Evolutionary conservation across 164 flowering plant genomes (phyloP).

Genomic region (Cinnamomum micranthum): DNA sequence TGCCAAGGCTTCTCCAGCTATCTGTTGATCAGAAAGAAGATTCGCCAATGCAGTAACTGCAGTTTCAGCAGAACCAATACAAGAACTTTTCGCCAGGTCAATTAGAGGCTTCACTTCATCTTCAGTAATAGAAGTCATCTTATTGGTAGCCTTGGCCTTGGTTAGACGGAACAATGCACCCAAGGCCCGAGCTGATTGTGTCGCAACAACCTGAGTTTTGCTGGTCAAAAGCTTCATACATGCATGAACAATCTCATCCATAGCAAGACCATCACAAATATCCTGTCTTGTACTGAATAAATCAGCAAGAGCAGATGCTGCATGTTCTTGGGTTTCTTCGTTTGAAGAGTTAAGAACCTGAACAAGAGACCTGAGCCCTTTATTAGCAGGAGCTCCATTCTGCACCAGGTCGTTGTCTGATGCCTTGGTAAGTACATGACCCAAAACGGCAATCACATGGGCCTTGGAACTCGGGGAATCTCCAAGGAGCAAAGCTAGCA

Average conservation of each 20-base stretch:
- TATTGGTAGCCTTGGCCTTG: slow-evolving; percentile 42
- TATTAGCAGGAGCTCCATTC: slow-evolving; percentile 67
- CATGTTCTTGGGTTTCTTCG: slow-evolving; percentile 75
- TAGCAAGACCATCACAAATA: slow-evolving; percentile 77
- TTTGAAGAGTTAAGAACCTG: slow-evolving; percentile 71
- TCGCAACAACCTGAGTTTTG: slow-evolving; percentile 67
- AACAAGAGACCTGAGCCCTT: slow-evolving; percentile 69
- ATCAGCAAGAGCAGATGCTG: slow-evolving; percentile 89
- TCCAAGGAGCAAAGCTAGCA: slow-evolving; percentile 71
- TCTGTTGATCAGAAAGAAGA: slow-evolving; percentile 70
- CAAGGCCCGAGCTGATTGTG: slow-evolving; percentile 76
- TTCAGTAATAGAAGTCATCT: slow-evolving; percentile 59
- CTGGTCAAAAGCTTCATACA: slow-evolving; percentile 82
- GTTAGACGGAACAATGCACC: slow-evolving; percentile 71
- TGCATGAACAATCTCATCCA: slow-evolving; percentile 78
- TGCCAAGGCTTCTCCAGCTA: slow-evolving; percentile 74
- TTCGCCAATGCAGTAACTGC: slow-evolving; percentile 90
- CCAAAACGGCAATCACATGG: slow-evolving; percentile 60
- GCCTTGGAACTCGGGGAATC: slow-evolving; percentile 62
- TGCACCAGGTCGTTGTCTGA: slow-evolving; percentile 59
- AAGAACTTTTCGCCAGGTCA: slow-evolving; percentile 74
- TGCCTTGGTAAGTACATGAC: slow-evolving; percentile 75
- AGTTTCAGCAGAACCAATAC: slow-evolving; percentile 75
- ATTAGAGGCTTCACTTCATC: slow-evolving; percentile 78
- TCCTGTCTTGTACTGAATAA: slow-evolving; percentile 67